phyloP scores from a whole-genome alignment of 495 filamentous ascomycete genomes.

The Choiromyces venosus region DNA sequence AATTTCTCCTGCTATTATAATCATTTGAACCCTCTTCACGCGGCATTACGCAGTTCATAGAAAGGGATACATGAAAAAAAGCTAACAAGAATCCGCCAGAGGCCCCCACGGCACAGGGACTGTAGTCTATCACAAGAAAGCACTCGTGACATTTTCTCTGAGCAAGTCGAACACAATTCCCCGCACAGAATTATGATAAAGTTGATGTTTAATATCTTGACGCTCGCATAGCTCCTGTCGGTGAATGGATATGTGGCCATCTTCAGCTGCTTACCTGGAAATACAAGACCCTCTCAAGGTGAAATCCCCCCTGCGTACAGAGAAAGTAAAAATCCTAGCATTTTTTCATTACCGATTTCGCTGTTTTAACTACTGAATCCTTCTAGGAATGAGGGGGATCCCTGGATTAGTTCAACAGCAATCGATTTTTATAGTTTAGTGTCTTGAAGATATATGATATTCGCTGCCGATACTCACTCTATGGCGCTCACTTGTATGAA shows the following conservation, averaged over 20 bases:
- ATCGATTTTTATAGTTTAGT: too few species aligned
- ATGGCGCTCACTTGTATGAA: too few species aligned
- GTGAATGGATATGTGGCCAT: background rate
- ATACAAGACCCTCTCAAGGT: too few species aligned
- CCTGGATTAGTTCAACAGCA: too few species aligned
- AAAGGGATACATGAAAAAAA: background rate
- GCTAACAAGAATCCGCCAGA: background rate
- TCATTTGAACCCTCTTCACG: background rate
- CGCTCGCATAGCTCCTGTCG: background rate
- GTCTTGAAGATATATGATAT: too few species aligned
- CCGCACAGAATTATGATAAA: background rate
- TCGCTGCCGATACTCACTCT: too few species aligned
- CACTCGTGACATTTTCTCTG: background rate
- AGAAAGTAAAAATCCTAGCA: too few species aligned
- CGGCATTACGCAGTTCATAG: background rate
- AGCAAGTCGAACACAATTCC: background rate
- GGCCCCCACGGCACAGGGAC: background rate
- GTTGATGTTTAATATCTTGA: background rate
- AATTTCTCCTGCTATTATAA: background rate
- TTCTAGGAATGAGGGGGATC: too few species aligned
- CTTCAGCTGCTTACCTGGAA: background rate
- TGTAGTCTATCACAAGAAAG: background rate
- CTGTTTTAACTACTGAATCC: too few species aligned
- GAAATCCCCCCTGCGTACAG: too few species aligned
- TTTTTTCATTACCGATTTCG: too few species aligned